Evolutionary conservation across 75 land plant genomes (phyloP), one percentile per base, ranked within the genome.

Genomic region (Larix kaempferi): DNA sequence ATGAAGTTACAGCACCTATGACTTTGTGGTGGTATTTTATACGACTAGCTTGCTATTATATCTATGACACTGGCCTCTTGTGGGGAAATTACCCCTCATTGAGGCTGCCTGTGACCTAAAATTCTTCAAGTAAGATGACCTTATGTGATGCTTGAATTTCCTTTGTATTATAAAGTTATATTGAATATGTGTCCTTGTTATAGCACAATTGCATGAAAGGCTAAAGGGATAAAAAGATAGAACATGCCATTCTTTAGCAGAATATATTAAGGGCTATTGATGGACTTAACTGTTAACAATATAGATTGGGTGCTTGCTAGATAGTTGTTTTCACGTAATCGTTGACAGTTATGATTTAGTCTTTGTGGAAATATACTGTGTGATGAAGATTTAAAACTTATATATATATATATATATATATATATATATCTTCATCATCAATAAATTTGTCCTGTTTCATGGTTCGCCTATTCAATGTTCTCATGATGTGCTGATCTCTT

Each of bases 401-500:
- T 27, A 8, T 49, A 64, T 26, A 29, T n/a, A n/a, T n/a, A n/a
- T n/a, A n/a, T n/a, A n/a, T n/a, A n/a, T n/a, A n/a, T n/a, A n/a
- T n/a, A n/a, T n/a, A n/a, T 63, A 29, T 1, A 63, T 26, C 66
- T 63, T 63, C 66, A 63, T 26, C 13, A 15, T 29, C 67, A 64
- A 64, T 17, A 64, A 14, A 13, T 26, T 27, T 15, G 37, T 14
- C 15, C 16, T 16, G 5, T 64, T 39, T 39, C 19, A 7, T 5
- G n/a, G 52, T 41, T 69, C n/a, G 52, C 73, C 73, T 41, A 69
- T 5, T 69, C 52, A 41, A 21, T 69, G 73, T 44, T 69, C 41
- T 41, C 21, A 41, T 21, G 52, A 69, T 41, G 39, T 69, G 8
- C 22, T 69, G 54, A 22, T 69, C 41, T 49, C 54, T 10, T 11